Evolutionary conservation across 1,284 basidiomycete genomes (phyloP), one percentile per base, ranked within the genome.

Genomic region (Trametes hirsuta): DNA sequence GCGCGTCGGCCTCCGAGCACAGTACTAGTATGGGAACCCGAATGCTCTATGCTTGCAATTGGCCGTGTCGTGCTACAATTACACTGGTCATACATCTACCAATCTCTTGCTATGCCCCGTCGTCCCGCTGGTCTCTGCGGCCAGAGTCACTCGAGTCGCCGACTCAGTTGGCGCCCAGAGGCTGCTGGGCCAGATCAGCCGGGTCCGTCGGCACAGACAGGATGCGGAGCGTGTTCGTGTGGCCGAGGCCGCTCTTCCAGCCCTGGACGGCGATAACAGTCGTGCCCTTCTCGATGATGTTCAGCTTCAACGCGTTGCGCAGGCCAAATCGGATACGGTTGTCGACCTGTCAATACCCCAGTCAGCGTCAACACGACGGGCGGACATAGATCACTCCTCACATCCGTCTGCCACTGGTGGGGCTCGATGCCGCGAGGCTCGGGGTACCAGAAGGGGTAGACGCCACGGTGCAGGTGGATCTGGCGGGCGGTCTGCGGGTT

Each of bases 401-500:
- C 97, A 76, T 99, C 97, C 58, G 88, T 94, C 83, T 99, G 97
- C 97, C 97, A 99, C 76, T 96, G 95, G 72, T 92, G 86, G 55
- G 84, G 82, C 64, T 86, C 85, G 68, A 97, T 86, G 54, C 95
- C 95, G 61, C 96, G 86, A 22, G 95, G 90, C 79, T 97, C 94
- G 41, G 91, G 83, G 83, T 98, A 99, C 87, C 89, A 93, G 86
- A 98, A 95, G 36, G 97, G 96, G 79, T 99, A 99, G 78, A 93
- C 94, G 65, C 95, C 97, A 67, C 97, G 90, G 82, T 98, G 93
- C 68, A 99, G 81, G 80, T 99, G 97, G 69, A 97, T 92, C 78
- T 98, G 97, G 68, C 97, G 93, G 9, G 97, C 87, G 18, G 97
- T 98, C 79, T 97, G 93, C 75, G 93, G 85, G 77, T 95, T 97